Base-by-base conservation (phyloP, 176 grass and related monocot genomes). In the Oryza australiensis region DNA sequence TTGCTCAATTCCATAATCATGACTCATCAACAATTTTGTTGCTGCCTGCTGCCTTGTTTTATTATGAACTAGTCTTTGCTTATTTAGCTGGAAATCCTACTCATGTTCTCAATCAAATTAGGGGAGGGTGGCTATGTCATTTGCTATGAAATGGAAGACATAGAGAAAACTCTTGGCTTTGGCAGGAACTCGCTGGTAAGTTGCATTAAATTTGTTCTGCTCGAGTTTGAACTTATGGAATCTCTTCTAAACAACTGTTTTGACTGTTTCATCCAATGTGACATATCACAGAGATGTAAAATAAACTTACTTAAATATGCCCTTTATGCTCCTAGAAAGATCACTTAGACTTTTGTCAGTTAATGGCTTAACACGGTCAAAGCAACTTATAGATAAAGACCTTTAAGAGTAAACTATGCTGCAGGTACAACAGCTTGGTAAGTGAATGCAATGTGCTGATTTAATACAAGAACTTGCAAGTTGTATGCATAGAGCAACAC, bases 101-200 rank as follows among this genome's bases (percentile, higher is more conserved):
- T 78, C 73, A 86, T 90, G 72, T 66, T 74, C 70, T 82, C 37
- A 77, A 82, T 72, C 22, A n/a, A 65, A 84, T 71, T 83, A 91
- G 95, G 83, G 73, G 95, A 98, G 7, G 80, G 86, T 30, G 90
- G 90, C 70, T 93, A 93, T 77, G 84, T 94, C 24, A 78, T 91
- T 82, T 98, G 92, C 59, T 98, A 98, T 37, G 86, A 98, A 79
- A 98, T 94, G 92, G 92, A 80, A 68, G 95, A 98, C 75, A 89
- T 98, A 91, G 90, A 98, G 75, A 92, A 77, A 72, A 91, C 80
- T 14, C 92, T 98, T 91, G 90, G 95, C 68, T 94, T 94, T 76
- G 95, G 90, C 64, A 88, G 95, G 85, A 98, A 94, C 70, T 98
- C 95, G 37, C 68, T 98, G 88, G 95, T 93, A 94, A 14, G 78